Base-by-base conservation (phyloP, 1,139 yeast species). In the Pichia sp. region DNA sequence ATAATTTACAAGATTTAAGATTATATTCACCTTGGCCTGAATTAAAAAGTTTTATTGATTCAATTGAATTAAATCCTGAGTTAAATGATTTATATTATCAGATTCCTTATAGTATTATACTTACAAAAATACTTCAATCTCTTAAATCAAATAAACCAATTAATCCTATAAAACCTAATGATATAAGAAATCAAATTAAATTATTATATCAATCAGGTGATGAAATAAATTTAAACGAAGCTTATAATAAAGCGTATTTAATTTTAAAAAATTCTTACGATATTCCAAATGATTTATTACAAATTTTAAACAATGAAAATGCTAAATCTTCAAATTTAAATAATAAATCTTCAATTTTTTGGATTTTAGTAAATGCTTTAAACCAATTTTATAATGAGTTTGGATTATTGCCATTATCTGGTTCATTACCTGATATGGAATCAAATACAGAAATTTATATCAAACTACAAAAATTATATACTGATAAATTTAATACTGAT, bases 391-490 rank as follows among this genome's bases (percentile, higher is more conserved):
- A 80, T 6, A 52, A 55, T 0, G 50, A 55, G 4, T 64, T 69
- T 48, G 63, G 67, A n/a, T 37, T 50, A 1, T 64, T 85, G 25
- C 97, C 97, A 0, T 66, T 87, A 3, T 71, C 83, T 3, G 96
- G 96, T 0, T 73, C 69, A 1, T 60, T 90, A 11, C 96, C 96
- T 0, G 97, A 90, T 61, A 90, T 92, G 97, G 84, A 86, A 30
- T 77, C 96, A 0, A 80, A 81, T 52, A 82, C 96, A 0, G 64
- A 64, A 12, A 71, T 71, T 43, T 92, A 84, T 59, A 69, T 82
- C 10, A 60, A 57, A 6, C 63, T 92, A 42, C 85, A 82, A 57
- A 60, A 60, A 1, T 55, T 87, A 16, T 89, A 85, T 59, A 65
- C 70, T 22, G 65, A 63, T 1, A 85, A 83, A 55, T 83, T 87